Evolutionary conservation across 257 asterid genomes (phyloP).

Genomic region (Echites panduratus): DNA sequence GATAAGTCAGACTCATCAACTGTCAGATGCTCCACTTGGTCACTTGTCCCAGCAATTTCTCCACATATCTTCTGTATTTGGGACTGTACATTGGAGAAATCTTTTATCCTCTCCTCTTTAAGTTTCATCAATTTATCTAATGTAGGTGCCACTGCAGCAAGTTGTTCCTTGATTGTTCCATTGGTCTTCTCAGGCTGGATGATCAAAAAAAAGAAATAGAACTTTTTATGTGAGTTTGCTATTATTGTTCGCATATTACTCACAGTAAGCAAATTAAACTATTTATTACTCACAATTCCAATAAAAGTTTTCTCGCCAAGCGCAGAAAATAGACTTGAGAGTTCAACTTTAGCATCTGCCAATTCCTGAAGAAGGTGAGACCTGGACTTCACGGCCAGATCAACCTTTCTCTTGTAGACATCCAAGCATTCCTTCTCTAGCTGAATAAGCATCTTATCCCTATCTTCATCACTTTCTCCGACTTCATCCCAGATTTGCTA

Average conservation of each 20-base stretch:
- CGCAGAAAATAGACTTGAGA: constrained; percentile 72
- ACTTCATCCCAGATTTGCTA: constrained; percentile 98
- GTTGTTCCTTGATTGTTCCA: constrained; percentile 98
- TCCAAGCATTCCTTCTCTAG: constrained; percentile 90
- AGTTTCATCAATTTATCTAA: constrained; percentile 76
- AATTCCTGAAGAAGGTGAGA: constrained; percentile 74
- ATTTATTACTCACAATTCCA: constrained; percentile 56
- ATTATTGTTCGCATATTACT: neutral
- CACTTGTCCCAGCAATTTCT: constrained; percentile 73
- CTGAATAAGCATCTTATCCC: constrained; percentile 86
- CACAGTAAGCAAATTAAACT: neutral
- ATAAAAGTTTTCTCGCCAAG: constrained; percentile 75
- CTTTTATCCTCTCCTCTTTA: constrained; percentile 79
- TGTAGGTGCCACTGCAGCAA: constrained; percentile 81
- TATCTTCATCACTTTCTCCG: constrained; percentile 81
- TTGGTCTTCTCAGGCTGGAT: constrained; percentile 82
- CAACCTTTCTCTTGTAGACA: constrained; percentile 88
- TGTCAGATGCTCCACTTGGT: constrained; percentile 46
- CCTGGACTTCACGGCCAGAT: constrained; percentile 80
- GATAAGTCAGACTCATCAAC: constrained; percentile 88
- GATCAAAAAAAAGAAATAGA: neutral
- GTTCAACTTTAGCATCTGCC: constrained; percentile 89
- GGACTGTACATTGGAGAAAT: constrained; percentile 81
- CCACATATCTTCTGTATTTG: constrained; percentile 78
- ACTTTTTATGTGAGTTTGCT: neutral